These are phyloP conservation scores for Coelastrella sp. DNA, from an alignment of 139 green algal genomes.

Conservation along the genomic window DNA sequence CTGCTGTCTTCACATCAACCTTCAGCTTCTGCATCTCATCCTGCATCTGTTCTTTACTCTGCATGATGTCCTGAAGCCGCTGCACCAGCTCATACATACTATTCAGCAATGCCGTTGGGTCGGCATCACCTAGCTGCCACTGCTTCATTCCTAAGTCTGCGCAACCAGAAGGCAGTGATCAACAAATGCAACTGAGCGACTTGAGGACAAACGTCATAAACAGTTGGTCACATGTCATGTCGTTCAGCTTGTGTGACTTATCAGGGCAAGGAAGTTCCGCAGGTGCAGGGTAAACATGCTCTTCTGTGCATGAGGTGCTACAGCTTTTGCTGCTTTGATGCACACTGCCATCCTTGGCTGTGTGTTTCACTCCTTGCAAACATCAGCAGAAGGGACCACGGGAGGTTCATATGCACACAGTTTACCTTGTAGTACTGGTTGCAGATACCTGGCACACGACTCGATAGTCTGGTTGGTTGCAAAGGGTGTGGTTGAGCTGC, in stretches of 20 bases:
- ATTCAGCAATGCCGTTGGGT: constrained; percentile 4
- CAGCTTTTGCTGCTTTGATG: no score
- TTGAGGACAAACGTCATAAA: neutral
- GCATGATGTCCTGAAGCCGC: neutral
- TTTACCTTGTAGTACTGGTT: constrained; percentile 5
- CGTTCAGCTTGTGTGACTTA: neutral
- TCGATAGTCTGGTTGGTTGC: neutral
- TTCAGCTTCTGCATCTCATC: constrained; percentile 14
- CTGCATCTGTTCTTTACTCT: neutral
- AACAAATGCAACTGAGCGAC: neutral
- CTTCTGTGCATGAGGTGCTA: no score
- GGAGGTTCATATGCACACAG: neutral
- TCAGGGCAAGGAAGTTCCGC: no score
- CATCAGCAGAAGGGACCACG: no score
- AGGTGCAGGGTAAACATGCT: no score
- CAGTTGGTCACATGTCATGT: neutral
- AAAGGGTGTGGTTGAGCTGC: constrained; percentile 12
- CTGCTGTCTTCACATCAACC: constrained; percentile 21
- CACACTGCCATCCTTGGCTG: no score
- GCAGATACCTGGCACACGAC: neutral
- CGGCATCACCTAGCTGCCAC: constrained; percentile 11
- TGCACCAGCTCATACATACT: constrained; percentile 14
- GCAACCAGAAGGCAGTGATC: neutral
- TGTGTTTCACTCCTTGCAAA: no score
- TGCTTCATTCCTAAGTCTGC: constrained; percentile 23